Evolutionary conservation across 2,329 filamentous ascomycete species (phyloP).

Genomic region (Clarireedia monteithiana): DNA sequence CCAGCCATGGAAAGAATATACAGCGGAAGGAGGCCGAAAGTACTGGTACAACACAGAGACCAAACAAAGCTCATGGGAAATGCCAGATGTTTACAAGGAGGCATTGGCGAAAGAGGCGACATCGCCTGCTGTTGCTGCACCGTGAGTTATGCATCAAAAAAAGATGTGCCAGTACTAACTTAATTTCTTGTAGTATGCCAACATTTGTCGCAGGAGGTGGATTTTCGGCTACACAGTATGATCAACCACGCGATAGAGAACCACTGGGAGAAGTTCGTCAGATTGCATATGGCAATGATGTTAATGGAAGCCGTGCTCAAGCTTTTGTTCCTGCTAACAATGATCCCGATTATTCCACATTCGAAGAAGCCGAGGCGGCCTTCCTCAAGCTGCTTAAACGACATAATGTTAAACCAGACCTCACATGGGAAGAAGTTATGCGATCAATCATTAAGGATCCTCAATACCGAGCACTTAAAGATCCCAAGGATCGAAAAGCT

Average conservation of each 20-base stretch:
- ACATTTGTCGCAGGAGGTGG: slow-evolving; percentile 38
- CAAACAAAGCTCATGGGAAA: slow-evolving; percentile 89
- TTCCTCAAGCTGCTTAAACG: slow-evolving; percentile 87
- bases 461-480: slow-evolving; percentile 87
- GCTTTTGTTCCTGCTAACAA: slow-evolving; percentile 54
- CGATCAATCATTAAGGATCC: slow-evolving; percentile 80
- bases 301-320: slow-evolving; percentile 40
- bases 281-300: slow-evolving; percentile 48
- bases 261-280: slow-evolving; percentile 48
- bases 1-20: slow-evolving; percentile 91
- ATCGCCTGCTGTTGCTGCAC: slow-evolving; percentile 33
- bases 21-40: slow-evolving; percentile 74
- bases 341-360: slow-evolving; percentile 70
- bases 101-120: slow-evolving; percentile 53
- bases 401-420: slow-evolving; percentile 80
- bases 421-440: slow-evolving; percentile 87
- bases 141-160: slow-evolving; percentile 32
- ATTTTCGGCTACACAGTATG: slow-evolving; percentile 27
- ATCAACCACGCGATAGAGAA: slow-evolving; percentile 31
- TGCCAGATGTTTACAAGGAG: slow-evolving; percentile 75
- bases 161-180: slow-evolving; percentile 8
- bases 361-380: slow-evolving; percentile 85
- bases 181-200: slow-evolving; percentile 18
- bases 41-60: slow-evolving; percentile 96
- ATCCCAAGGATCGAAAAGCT: slow-evolving; percentile 81